phyloP scores from a whole-genome alignment of 2,329 filamentous ascomycete genomes.

The Penicillium sclerotiorum region DNA sequence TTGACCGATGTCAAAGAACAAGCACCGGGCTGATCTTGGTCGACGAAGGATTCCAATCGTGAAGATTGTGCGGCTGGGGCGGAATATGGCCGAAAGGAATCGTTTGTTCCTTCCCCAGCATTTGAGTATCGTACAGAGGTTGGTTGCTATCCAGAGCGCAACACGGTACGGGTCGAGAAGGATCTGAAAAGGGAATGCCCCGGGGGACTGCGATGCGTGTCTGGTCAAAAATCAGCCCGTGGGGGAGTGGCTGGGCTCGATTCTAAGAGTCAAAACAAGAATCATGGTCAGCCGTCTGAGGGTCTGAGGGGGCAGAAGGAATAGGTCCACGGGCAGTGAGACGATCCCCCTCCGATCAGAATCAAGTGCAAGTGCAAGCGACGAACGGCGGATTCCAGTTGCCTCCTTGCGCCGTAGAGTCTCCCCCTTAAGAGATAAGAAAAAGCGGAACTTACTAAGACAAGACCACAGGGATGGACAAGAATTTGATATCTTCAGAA shows the following conservation, averaged over 20 bases:
- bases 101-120: neutral
- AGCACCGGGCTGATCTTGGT: neutral
- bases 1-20: neutral
- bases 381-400: conserved; percentile 5
- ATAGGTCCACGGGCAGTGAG: conserved; percentile 8
- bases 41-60: neutral
- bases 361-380: conserved; percentile 11
- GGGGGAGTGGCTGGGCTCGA: neutral
- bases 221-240: conserved; percentile 1
- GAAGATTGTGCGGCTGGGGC: neutral
- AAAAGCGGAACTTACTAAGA: neutral
- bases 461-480: conserved; percentile 7
- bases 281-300: conserved; percentile 4
- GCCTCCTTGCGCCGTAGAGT: conserved; percentile 15
- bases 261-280: neutral
- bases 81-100: neutral
- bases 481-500: conserved; percentile 8
- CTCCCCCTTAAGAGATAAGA: neutral
- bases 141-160: neutral
- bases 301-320: neutral
- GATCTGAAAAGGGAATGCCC: neutral
- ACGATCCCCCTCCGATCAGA: conserved; percentile 19
- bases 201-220: neutral
- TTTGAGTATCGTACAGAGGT: conserved; percentile 5
- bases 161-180: neutral